These are phyloP conservation scores for Orychophragmus violaceus DNA, from an alignment of 345 rosid genomes.

Conservation along the genomic window DNA sequence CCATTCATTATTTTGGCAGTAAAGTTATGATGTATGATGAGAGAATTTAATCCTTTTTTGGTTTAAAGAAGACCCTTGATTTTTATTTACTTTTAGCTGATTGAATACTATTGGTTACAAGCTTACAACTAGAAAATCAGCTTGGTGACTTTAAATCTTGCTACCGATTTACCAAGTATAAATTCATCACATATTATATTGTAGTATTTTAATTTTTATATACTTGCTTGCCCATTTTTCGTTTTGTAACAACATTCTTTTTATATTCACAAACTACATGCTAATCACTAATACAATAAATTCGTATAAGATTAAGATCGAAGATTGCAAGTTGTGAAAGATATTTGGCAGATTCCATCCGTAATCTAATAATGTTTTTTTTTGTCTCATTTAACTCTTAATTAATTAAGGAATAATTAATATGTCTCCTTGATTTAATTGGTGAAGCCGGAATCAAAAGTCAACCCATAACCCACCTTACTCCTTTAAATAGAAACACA, in stretches of 20 bases:
- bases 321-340: not conserved
- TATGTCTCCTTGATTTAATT: not conserved
- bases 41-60: not conserved
- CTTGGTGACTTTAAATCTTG: not conserved
- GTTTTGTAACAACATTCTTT: too few relatives aligned
- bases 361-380: not conserved
- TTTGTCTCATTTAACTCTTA: not conserved
- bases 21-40: not conserved
- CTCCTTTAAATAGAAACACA: not conserved
- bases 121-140: not conserved
- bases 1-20: not conserved
- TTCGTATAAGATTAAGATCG: not conserved
- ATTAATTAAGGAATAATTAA: not conserved
- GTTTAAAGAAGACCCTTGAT: not conserved
- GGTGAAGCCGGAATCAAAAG: constrained; percentile 1
- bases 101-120: not conserved
- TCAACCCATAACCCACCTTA: not conserved
- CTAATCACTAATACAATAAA: not conserved
- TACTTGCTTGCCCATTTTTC: not conserved
- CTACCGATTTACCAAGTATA: not conserved
- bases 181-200: not conserved
- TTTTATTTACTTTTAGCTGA: not conserved
- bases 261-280: constrained; percentile 8
- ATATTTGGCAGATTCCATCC: not conserved
- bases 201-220: not conserved